Evolutionary conservation across 805 yeast species (phyloP), one percentile per base, ranked within the genome.

Genomic region (Kuraishia ogatae): DNA sequence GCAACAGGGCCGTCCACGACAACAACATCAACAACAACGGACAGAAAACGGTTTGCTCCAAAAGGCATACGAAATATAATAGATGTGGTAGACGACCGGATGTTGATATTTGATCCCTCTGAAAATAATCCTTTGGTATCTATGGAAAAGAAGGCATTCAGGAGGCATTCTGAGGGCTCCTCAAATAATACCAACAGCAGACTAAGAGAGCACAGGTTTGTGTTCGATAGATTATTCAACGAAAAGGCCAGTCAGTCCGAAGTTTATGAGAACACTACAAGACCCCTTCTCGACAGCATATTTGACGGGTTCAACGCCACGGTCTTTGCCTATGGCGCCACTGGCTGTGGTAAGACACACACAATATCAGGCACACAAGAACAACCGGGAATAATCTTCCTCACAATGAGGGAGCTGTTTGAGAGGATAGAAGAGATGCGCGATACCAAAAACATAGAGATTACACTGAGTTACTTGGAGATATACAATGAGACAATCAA

Each of bases 321-420:
- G 0, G 89, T 92, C 0, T 92, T 92, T 73, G 97, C 98, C 0
- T 92, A 92, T 66, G 98, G 98, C 1, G 96, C 98, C 28, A 92
- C 98, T 0, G 98, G 98, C 0, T 92, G 97, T 68, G 98, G 98
- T n/a, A 92, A 92, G 66, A 92, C 97, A 0, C 90, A 87, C 66
- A 92, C 98, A 0, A 87, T 92, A 35, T 80, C 86, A 65, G 97
- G 97, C 0, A 79, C 84, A 0, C 77, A 83, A 0, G 79, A 79
- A 1, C 71, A 78, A 24, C 97, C 96, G 0, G 97, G 97, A 0
- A 80, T 92, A 15, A 86, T 90, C 0, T 88, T 84, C 61, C 70
- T 85, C 48, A 85, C 97, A 0, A 83, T 89, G 85, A 75, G 81
- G 58, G 96, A 89, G 56, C 71, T 93, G 39, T 91, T 85, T 65